phyloP scores from a whole-genome alignment of 495 filamentous ascomycete genomes.

The Podospora sp. region DNA sequence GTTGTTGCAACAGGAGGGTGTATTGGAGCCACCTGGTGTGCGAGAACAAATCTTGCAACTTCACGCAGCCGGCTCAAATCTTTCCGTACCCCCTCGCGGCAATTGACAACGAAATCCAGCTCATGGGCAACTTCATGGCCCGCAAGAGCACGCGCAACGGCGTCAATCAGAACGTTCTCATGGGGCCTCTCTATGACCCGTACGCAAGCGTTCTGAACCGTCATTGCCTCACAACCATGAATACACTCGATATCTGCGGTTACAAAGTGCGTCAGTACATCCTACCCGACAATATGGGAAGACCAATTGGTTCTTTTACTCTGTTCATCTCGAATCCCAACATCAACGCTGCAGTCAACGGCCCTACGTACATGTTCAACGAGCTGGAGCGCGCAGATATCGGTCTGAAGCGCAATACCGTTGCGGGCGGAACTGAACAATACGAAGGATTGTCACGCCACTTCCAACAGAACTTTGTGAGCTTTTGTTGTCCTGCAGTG shows the following conservation, averaged over 20 bases:
- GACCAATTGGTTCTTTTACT: constrained; percentile 58
- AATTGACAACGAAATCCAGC: constrained; percentile 20
- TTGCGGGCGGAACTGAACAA: constrained; percentile 32
- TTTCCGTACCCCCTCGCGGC: constrained; percentile 36
- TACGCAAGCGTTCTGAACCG: constrained; percentile 17
- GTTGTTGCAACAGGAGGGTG: constrained; percentile 61
- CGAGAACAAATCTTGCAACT: constrained; percentile 52
- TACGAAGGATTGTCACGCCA: constrained; percentile 61
- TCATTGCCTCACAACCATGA: constrained; percentile 5
- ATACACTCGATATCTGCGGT: constrained; percentile 23
- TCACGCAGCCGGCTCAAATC: constrained; percentile 40
- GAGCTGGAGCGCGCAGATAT: constrained; percentile 62
- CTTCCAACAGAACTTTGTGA: constrained; percentile 73
- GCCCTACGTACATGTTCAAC: constrained; percentile 65
- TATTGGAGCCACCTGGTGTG: constrained; percentile 71
- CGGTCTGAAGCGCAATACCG: constrained; percentile 58
- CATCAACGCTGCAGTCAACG: constrained; percentile 53
- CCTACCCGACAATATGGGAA: constrained; percentile 32
- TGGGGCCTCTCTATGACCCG: background rate
- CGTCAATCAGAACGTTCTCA: background rate
- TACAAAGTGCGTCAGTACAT: constrained; percentile 38
- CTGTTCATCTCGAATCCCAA: constrained; percentile 60
- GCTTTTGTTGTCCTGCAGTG: constrained; percentile 26
- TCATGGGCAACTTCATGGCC: constrained; percentile 10
- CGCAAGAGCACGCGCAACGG: background rate